Base-by-base conservation (phyloP, 352 stramenopile genomes). In the Pythium oligandrum region DNA sequence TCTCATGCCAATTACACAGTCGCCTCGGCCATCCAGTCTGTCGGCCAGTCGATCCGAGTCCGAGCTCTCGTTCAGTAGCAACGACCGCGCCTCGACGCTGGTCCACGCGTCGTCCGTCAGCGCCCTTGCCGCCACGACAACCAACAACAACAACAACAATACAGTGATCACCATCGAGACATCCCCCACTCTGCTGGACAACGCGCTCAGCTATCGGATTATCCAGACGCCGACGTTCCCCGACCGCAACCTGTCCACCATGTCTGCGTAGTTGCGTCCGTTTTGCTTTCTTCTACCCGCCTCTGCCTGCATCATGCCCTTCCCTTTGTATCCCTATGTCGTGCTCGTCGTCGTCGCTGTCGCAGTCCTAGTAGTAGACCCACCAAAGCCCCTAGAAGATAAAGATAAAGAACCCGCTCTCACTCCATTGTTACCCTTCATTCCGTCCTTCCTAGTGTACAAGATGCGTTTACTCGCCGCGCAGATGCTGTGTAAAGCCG, bases 181-280 rank as follows among this genome's bases (percentile, higher is more conserved):
- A 35, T 44, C 55, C 6, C 57, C 57, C n/a, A 56, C 17, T 26
- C 17, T 55, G n/a, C 33, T 48, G 3, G 47, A 71, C 33, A 82
- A 67, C 30, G 53, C 55, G 3, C 59, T 63, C 32, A 64, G 68
- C 52, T 89, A 89, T 56, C 67, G 62, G 40, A 85, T 86, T 52
- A 74, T 85, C 48, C 71, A 57, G 33, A 89, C 78, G 8, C 78
- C 77, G 40, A 89, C 72, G 38, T 83, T 84, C 51, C 71, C 73
- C 10, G 75, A 83, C 61, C 80, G 7, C 7, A 42, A 55, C 37
- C 32, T 37, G 8, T 5, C 30, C 48, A 53, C 48, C 44, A 57
- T 66, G 64, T 69, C 64, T 32, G 56, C 61, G 44, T 72, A 45
- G 63, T 38, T 8, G 35, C 49, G 12, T 61, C 54, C 34, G 10